Evolutionary conservation across 495 filamentous ascomycete species (phyloP).

Genomic region (Neurospora tetraspora): DNA sequence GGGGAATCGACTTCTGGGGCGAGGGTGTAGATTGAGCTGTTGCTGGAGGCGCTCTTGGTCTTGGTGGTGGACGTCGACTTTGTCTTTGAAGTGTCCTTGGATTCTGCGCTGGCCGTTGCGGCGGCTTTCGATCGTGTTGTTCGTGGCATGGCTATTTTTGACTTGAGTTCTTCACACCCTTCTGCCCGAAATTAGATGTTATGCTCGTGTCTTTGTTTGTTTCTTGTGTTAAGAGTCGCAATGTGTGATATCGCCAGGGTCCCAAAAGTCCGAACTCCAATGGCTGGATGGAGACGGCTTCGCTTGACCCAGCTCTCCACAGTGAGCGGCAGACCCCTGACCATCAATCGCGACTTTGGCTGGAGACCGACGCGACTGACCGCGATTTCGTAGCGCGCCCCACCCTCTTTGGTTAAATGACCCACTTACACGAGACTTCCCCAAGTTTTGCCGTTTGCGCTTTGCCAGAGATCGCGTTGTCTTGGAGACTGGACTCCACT

Average conservation of each 20-base stretch:
- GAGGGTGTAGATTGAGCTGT: constrained; percentile 26
- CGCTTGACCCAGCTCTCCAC: background rate
- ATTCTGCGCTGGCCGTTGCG: constrained; percentile 16
- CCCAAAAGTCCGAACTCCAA: background rate
- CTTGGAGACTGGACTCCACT: background rate
- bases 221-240: background rate
- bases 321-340: background rate
- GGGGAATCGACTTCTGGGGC: constrained; percentile 29
- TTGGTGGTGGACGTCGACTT: constrained; percentile 7
- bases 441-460: background rate
- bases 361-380: background rate
- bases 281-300: background rate
- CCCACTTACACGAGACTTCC: background rate
- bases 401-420: background rate
- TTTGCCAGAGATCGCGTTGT: background rate
- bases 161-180: background rate
- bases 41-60: constrained; percentile 11
- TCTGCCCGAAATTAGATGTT: background rate
- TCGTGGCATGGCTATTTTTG: constrained; percentile 15
- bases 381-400: background rate
- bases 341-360: background rate
- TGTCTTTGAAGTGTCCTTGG: constrained; percentile 1
- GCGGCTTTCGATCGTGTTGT: constrained; percentile 19
- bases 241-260: background rate
- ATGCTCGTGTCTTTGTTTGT: background rate